phyloP scores from a whole-genome alignment of 768 basidiomycete species.

The Tulasnella sp. region DNA sequence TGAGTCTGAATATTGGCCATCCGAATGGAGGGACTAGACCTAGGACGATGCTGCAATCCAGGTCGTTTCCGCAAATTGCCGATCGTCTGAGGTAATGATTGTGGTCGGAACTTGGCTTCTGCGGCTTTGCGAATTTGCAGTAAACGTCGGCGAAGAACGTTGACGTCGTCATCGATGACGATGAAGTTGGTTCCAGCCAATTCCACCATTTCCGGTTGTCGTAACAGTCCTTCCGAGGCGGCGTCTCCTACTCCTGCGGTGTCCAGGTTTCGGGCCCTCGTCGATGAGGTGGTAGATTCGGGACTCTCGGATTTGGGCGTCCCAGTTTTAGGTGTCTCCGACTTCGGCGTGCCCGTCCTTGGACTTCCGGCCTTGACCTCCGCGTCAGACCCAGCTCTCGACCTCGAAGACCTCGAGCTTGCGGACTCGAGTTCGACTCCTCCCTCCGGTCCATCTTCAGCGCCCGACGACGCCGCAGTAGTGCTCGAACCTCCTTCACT shows the following conservation, averaged over 20 bases:
- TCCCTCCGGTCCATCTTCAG: background rate
- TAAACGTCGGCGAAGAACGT: constrained; percentile 67
- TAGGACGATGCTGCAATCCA: constrained; percentile 61
- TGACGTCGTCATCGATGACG: constrained; percentile 88
- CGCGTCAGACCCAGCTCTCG: constrained; percentile 7
- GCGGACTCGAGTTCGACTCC: background rate
- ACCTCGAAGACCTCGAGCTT: constrained; percentile 8
- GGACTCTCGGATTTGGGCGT: constrained; percentile 8
- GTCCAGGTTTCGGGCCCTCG: background rate
- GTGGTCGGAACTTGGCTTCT: constrained; percentile 12
- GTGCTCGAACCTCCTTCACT: background rate
- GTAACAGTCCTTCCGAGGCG: background rate
- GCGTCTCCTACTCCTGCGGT: background rate
- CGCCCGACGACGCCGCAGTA: background rate
- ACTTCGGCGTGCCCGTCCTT: background rate
- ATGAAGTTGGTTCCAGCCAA: constrained; percentile 49
- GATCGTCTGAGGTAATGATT: constrained; percentile 32
- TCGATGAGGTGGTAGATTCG: constrained; percentile 20
- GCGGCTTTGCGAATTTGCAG: constrained; percentile 56
- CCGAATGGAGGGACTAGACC: constrained; percentile 73
- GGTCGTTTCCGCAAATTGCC: constrained; percentile 50
- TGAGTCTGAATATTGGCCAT: constrained; percentile 30
- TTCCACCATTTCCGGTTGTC: constrained; percentile 21
- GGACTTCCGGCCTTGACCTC: background rate
- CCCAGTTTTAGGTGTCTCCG: background rate